Evolutionary conservation across 805 yeast species (phyloP).

Genomic region (Barnettozyma sucrosica): DNA sequence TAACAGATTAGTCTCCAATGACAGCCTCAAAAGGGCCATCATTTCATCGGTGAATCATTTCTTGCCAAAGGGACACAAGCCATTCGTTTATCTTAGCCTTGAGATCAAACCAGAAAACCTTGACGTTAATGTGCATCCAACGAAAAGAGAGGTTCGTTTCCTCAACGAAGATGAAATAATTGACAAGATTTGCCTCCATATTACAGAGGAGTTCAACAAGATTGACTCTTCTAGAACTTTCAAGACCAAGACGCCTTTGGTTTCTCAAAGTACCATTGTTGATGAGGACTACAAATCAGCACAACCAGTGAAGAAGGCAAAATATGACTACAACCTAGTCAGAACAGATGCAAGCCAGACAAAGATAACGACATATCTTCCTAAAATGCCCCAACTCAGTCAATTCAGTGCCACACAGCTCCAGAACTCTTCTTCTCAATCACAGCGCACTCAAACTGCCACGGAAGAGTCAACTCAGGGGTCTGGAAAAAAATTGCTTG

Average conservation of each 20-base stretch:
- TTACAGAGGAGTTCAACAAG: slow-evolving; percentile 46
- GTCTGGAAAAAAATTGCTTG: too few species aligned
- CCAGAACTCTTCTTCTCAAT: background rate
- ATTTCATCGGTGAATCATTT: slow-evolving; percentile 37
- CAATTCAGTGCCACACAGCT: background rate
- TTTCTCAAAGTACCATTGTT: slow-evolving; percentile 3
- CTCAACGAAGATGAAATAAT: slow-evolving; percentile 82
- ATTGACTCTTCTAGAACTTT: slow-evolving; percentile 67
- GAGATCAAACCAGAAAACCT: slow-evolving; percentile 60
- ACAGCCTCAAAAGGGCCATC: slow-evolving; percentile 69
- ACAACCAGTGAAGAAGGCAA: slow-evolving; percentile 22
- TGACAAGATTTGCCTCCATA: slow-evolving; percentile 43
- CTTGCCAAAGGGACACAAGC: slow-evolving; percentile 71
- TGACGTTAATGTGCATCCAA: slow-evolving; percentile 95
- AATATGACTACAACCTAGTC: slow-evolving; percentile 62
- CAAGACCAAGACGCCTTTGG: slow-evolving; percentile 52
- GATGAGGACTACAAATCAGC: background rate
- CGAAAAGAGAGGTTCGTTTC: slow-evolving; percentile 87
- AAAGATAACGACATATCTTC: slow-evolving; percentile 38
- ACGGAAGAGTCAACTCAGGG: background rate
- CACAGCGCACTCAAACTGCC: background rate
- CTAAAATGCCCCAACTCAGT: slow-evolving; percentile 3
- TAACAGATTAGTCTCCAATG: slow-evolving; percentile 75
- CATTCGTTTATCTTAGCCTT: slow-evolving; percentile 75
- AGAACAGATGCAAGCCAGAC: slow-evolving; percentile 67